Base-by-base conservation (phyloP, 306 rosid genomes). In the Dryas octopetala region DNA sequence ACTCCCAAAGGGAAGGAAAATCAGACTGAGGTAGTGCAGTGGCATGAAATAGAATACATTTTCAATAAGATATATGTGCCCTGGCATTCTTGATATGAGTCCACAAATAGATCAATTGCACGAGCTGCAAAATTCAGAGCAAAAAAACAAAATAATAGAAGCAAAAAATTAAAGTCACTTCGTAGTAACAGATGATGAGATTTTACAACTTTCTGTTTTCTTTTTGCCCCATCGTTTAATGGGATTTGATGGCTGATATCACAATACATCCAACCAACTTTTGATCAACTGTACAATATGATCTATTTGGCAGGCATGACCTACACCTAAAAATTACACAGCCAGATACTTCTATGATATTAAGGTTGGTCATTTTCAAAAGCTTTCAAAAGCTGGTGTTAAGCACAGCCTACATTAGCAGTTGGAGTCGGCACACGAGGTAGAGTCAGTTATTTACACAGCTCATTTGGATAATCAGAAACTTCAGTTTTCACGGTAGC, bases 401-500 rank as follows among this genome's bases (percentile, higher is more conserved):
- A 14, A 55, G 61, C 61, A 55, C 32, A 55, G 57, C 16, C 19
- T 52, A 15, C 19, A 15, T 13, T 52, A 4, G 57, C 15, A 52
- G 57, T 52, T 4, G 14, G 17, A 52, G 17, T 52, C 19, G 1
- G 57, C 57, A 52, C 57, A 52, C 17, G 14, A 14, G 57, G 57
- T 13, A 12, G 57, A 52, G 7, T n/a, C 4, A 17, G 8, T 12
- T 14, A 23, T n/a, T 8, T 23, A 64, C 60, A 12, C 19, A 63
- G 28, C 9, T 40, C 11, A 52, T 28, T 59, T 38, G 38, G 40
- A n/a, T 62, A 48, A 51, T 70, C 76, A 23, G n/a, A 38, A 52
- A 62, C 76, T 62, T 70, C 81, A 5, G 47, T 50, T 70, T 77
- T 77, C 81, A 77, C 71, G 0, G 65, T 14, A 15, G 45, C 16